Evolutionary conservation across 257 asterid genomes (phyloP).

Genomic region (Nemophila menziesii): DNA sequence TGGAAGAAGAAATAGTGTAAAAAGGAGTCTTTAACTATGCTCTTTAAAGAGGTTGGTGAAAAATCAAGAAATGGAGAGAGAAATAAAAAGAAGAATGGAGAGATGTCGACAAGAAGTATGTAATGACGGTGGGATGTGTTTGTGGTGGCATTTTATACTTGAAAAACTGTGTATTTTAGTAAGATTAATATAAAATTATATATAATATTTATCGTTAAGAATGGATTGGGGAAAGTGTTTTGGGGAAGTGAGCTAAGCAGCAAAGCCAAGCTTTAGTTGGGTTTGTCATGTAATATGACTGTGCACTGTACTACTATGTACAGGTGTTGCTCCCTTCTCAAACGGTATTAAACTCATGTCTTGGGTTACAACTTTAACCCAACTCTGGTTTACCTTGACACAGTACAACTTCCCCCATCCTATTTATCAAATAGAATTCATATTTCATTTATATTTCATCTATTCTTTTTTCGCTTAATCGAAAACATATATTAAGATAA

Average conservation of each 20-base stretch:
- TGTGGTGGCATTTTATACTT: slow-evolving; percentile 13
- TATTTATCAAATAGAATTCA: too few species aligned
- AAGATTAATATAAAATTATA: slow-evolving; percentile 1
- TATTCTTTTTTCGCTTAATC: too few species aligned
- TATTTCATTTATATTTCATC: too few species aligned
- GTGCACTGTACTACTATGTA: slow-evolving; percentile 6
- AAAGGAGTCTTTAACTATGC: not conserved
- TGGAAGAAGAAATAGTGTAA: too few species aligned
- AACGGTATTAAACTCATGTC: slow-evolving; percentile 27
- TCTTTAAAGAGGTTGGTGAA: slow-evolving; percentile 1
- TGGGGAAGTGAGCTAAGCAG: slow-evolving; percentile 15
- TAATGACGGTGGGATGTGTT: slow-evolving; percentile 5
- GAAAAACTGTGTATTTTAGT: not conserved
- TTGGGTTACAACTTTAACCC: slow-evolving; percentile 12
- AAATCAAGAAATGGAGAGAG: not conserved
- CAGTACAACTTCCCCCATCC: too few species aligned
- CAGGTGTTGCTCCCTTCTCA: slow-evolving; percentile 8
- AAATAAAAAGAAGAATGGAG: slow-evolving; percentile 7
- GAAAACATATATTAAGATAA: too few species aligned
- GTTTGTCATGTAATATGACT: slow-evolving; percentile 17
- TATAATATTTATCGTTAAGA: not conserved
- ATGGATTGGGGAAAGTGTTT: slow-evolving; percentile 10
- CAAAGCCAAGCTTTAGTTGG: not conserved
- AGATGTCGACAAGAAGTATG: slow-evolving; percentile 13
- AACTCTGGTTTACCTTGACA: slow-evolving; percentile 10